These are phyloP conservation scores for Penicillium bialowiezense DNA, from an alignment of 495 filamentous ascomycete genomes.

Conservation along the genomic window DNA sequence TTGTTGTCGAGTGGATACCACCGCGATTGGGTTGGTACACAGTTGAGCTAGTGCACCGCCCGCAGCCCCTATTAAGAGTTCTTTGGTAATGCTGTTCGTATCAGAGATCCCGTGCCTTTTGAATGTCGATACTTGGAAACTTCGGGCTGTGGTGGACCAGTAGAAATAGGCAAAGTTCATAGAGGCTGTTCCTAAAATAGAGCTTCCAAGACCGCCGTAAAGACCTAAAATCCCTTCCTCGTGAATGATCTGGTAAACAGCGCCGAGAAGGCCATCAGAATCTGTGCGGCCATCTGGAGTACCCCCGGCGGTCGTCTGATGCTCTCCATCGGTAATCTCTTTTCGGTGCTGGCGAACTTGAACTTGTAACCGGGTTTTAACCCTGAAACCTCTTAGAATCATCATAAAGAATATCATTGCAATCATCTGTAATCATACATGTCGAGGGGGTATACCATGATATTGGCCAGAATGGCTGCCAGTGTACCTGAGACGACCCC, in stretches of 20 bases:
- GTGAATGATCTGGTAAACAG: conserved; percentile 3
- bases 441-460: conserved; percentile 16
- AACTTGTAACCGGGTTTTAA: conserved; percentile 14
- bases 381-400: not conserved
- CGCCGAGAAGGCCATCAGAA: conserved; percentile 1
- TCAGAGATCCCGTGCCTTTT: conserved; percentile 1
- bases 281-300: not conserved
- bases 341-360: not conserved
- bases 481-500: conserved; percentile 13
- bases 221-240: conserved; percentile 13
- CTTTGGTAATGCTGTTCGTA: conserved; percentile 11
- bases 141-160: conserved; percentile 12
- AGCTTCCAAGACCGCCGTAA: conserved; percentile 12
- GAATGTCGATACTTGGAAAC: not conserved
- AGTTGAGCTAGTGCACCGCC: conserved; percentile 83
- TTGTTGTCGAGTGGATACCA: conserved; percentile 87
- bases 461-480: conserved; percentile 14
- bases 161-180: conserved; percentile 24
- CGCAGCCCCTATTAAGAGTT: conserved; percentile 64
- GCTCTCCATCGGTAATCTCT: not conserved
- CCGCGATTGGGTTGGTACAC: conserved; percentile 86
- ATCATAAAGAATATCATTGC: not conserved
- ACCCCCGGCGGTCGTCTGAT: not conserved
- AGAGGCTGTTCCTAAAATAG: conserved; percentile 12
- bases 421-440: conserved; percentile 9